A percentile compares a stretch with the other conserved stretches of the same genome.
phyloP scores from a whole-genome alignment of 345 rosid genomes.

The Arabidopsis arenosa region DNA sequence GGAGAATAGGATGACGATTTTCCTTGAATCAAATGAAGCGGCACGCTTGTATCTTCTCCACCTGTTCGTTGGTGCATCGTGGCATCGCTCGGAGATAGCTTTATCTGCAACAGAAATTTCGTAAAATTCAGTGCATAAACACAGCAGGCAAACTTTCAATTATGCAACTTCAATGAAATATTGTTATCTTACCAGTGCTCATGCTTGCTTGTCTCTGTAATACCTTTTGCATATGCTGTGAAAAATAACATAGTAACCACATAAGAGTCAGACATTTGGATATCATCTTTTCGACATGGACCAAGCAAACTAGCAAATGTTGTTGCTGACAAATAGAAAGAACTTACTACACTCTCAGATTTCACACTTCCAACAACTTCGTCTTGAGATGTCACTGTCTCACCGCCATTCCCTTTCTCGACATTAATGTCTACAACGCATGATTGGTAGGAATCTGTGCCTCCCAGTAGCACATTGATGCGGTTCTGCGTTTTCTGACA shows the following conservation, averaged over 20 bases:
- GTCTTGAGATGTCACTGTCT: slow-evolving; percentile 50
- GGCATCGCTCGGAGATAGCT: slow-evolving; percentile 59
- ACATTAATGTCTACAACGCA: slow-evolving; percentile 72
- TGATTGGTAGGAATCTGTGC: slow-evolving; percentile 60
- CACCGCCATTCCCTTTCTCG: slow-evolving; percentile 56
- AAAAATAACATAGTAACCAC: slow-evolving; percentile 17
- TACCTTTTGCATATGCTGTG: slow-evolving; percentile 67
- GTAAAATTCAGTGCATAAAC: slow-evolving; percentile 4
- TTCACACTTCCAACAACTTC: slow-evolving; percentile 53
- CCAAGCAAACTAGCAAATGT: slow-evolving; percentile 6
- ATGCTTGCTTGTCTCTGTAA: slow-evolving; percentile 88
- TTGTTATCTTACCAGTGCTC: slow-evolving; percentile 57
- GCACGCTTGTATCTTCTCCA: slow-evolving; percentile 91
- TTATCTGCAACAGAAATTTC: slow-evolving; percentile 55
- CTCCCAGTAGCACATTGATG: slow-evolving; percentile 62
- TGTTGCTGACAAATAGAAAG: neutral
- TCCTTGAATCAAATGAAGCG: slow-evolving; percentile 85
- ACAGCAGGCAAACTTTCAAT: neutral
- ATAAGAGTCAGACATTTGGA: slow-evolving; percentile 16
- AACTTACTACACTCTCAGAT: slow-evolving; percentile 60
- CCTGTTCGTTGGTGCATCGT: slow-evolving; percentile 72
- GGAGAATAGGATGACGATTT: slow-evolving; percentile 82
- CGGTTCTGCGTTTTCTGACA: slow-evolving; percentile 61
- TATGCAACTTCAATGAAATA: slow-evolving; percentile 17
- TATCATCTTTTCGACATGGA: slow-evolving; percentile 24